Evolutionary conservation across 1,284 basidiomycete genomes (phyloP), one percentile per base, ranked within the genome.

Genomic region (Rhodofomes roseus): DNA sequence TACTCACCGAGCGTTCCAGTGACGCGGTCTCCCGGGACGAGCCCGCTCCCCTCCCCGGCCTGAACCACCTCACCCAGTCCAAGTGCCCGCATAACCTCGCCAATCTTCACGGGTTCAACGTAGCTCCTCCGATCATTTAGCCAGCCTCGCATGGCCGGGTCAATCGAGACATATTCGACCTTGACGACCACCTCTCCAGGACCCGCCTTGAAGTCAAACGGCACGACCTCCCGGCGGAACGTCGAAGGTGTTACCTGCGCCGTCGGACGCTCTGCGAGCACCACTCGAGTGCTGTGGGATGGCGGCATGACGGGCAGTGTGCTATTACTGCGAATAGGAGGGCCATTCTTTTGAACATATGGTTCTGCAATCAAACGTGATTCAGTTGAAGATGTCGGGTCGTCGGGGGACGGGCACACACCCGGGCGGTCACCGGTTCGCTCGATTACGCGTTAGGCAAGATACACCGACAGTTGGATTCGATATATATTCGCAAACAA

Each of bases 111-210:
- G 4, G 87, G 89, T 20, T 81, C 82, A 22, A 88, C 52, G 66
- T 90, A 92, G 69, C 82, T 87, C 54, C 89, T 80, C 20, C 68
- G 71, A 69, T 93, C 90, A 55, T 82, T 83, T 55, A 96, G 69
- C 82, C 89, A 96, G 11, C 85, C 88, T 37, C 93, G 83, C 92
- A 95, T 94, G 0, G 91, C 90, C 36, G 93, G 91, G 68, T 95
- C 93, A 59, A 95, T 76, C 41, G 89, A 90, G 22, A 93, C 71
- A 77, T 87, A 93, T 52, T 86, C 85, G 58, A 90, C 83, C 68
- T 86, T 81, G 36, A 95, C 84, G 44, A 95, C 76, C 1, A 86
- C 84, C 70, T 94, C 80, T 20, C 80, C 78, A 22, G 78, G 71
- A 0, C 79, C 79, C 6, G 84, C 79, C 65, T 83, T 79, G 57